Evolutionary conservation across 2,329 filamentous ascomycete species (phyloP).

Genomic region (Drechslerella dactyloides): DNA sequence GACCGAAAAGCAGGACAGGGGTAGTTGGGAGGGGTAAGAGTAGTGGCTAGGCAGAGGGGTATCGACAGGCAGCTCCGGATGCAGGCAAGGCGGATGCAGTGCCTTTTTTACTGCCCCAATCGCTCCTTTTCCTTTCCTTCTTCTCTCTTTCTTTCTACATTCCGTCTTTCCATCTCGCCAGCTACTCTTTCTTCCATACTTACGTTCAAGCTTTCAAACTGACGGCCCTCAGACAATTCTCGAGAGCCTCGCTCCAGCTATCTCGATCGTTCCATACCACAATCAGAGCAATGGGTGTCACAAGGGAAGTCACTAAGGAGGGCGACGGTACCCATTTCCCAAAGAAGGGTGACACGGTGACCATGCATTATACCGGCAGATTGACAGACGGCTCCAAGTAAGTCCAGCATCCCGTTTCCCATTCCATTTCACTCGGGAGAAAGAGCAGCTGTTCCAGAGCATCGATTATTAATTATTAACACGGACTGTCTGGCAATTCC

Average conservation of each 20-base stretch:
- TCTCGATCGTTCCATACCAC: conserved; percentile 46
- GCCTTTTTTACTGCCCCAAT: neutral
- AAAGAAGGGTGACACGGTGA: conserved; percentile 72
- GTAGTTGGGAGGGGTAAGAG: conserved; percentile 20
- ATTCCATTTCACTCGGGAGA: neutral
- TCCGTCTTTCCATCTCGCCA: neutral
- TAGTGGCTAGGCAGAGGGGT: conserved; percentile 2
- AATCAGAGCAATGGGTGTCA: conserved; percentile 70
- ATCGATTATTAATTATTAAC: neutral
- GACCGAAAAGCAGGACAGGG: neutral
- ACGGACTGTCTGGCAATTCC: neutral
- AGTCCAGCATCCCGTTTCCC: neutral
- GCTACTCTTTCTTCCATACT: neutral
- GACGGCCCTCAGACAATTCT: conserved; percentile 32
- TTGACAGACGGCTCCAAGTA: conserved; percentile 74
- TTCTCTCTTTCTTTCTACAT: neutral
- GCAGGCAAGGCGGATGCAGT: neutral
- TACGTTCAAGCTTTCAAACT: conserved; percentile 27
- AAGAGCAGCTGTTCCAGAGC: neutral
- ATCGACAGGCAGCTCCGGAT: neutral
- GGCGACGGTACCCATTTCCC: conserved; percentile 69
- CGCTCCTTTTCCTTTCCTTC: neutral
- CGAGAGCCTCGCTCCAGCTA: conserved; percentile 49
- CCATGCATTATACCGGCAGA: conserved; percentile 90
- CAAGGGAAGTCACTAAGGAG: conserved; percentile 68